phyloP scores from a whole-genome alignment of 495 filamentous ascomycete genomes.

The Penicillium canescens region DNA sequence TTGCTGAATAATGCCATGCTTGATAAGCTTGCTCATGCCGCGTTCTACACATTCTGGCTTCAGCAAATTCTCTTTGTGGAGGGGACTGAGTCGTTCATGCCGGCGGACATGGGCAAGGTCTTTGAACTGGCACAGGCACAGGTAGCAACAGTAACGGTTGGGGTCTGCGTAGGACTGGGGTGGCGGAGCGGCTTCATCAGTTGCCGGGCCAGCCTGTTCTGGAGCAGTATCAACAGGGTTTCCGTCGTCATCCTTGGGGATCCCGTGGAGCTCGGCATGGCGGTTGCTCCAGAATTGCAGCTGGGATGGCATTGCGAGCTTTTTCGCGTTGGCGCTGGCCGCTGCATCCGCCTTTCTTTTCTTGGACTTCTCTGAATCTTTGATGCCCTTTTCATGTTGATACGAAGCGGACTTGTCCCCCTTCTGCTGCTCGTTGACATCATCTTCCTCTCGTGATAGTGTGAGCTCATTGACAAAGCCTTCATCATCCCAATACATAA shows the following conservation, averaged over 20 bases:
- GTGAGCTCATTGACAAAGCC: constrained; percentile 70
- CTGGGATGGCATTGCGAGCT: constrained; percentile 59
- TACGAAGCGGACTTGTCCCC: constrained; percentile 30
- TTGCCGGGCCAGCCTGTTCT: constrained; percentile 10
- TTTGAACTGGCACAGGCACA: constrained; percentile 77
- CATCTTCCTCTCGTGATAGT: constrained; percentile 54
- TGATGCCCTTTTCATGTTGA: constrained; percentile 43
- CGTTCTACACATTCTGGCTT: constrained; percentile 59
- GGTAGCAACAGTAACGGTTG: constrained; percentile 69
- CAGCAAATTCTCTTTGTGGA: constrained; percentile 71
- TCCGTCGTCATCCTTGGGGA: constrained; percentile 35
- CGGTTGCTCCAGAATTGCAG: constrained; percentile 88
- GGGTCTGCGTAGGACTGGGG: constrained; percentile 68
- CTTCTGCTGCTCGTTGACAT: constrained; percentile 24
- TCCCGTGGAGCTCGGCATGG: constrained; percentile 78
- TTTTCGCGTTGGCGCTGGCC: constrained; percentile 44
- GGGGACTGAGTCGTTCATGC: constrained; percentile 74
- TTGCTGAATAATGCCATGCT: constrained; percentile 38
- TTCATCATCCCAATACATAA: constrained; percentile 85
- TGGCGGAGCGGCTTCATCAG: constrained; percentile 29
- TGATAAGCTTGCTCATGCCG: constrained; percentile 59
- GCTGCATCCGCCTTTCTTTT: constrained; percentile 65
- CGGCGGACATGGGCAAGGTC: constrained; percentile 64
- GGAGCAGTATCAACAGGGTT: constrained; percentile 11
- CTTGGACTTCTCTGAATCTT: constrained; percentile 64